Base-by-base conservation (phyloP, 345 rosid species). In the Lepidium didymum region DNA sequence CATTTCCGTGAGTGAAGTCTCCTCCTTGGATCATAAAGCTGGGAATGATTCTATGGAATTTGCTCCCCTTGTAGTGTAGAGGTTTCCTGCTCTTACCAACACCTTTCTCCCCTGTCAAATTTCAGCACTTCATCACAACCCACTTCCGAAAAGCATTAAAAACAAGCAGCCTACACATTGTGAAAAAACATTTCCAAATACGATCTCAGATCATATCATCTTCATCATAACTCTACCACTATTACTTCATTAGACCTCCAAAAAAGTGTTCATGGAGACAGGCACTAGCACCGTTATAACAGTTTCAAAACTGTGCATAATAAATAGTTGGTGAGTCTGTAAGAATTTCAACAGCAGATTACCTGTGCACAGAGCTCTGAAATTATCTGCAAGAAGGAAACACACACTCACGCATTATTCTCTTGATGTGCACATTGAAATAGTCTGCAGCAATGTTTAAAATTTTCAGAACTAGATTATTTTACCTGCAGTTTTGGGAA, bases 301-400 rank as follows among this genome's bases (percentile, higher is more conserved):
- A 11, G 11, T 40, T 27, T 31, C 34, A 1, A 54, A 34, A 42
- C 33, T 41, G 23, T 41, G 23, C n/a, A 10, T 33, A 31, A 54
- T 7, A 6, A 15, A 54, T 10, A 34, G 23, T 55, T 35, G 18
- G 18, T 29, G 19, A 33, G 29, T 8, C 1, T 8, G 31, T 53
- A 54, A 27, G 46, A 58, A 49, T 5, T 18, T 4, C 65, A 10
- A 15, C 35, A 70, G 68, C 4, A 53, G 35, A 41, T 66, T 76
- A 95, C 99, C 97, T 10, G 97, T 95, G 81, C 99, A 95, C 9
- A 95, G 67, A 42, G 99, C 97, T 60, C 99, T 83, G 91, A 95
- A 95, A 69, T 95, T 95, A 71, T 95, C 99, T 95, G 97, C 83
- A 84, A 71, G 40, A 19, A 36, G 37, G 9, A 40, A 58, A 40